Percentiles rank a stretch among this genome's conserved stretches.
Evolutionary conservation across 768 basidiomycete genomes (phyloP).

Genomic region (Termitomyces heimii): DNA sequence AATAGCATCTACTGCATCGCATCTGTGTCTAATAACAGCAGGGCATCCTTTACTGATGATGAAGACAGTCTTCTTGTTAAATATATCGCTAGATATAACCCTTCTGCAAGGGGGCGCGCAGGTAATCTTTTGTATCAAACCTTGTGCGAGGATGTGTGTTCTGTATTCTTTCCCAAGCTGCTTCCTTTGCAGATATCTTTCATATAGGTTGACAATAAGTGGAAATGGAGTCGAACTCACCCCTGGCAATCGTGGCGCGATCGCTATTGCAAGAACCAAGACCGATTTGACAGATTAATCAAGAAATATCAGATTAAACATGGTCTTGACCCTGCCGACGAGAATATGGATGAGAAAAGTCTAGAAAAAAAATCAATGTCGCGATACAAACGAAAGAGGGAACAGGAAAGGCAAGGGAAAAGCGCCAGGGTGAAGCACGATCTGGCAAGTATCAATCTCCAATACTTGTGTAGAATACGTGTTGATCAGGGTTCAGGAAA

Average conservation of each 20-base stretch:
- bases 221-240: constrained; percentile 50
- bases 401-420: constrained; percentile 5
- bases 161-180: background rate
- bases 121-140: constrained; percentile 40
- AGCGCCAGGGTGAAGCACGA: constrained; percentile 1
- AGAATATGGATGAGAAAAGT: background rate
- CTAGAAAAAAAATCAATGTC: background rate
- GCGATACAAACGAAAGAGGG: constrained; percentile 9
- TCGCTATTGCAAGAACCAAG: constrained; percentile 44
- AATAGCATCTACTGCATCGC: background rate
- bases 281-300: background rate
- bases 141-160: constrained; percentile 42
- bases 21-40: too few species aligned
- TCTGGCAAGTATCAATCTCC: background rate
- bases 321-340: background rate
- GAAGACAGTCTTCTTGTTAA: constrained; percentile 39
- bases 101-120: constrained; percentile 30
- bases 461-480: background rate
- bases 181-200: background rate
- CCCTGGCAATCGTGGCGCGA: constrained; percentile 61
- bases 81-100: constrained; percentile 46
- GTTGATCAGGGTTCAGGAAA: background rate
- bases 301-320: constrained; percentile 5
- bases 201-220: constrained; percentile 31
- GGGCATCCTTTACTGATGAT: constrained; percentile 24